Evolutionary conservation across 768 basidiomycete species (phyloP), one percentile per base, ranked within the genome.

Genomic region (Lentinula aciculospora): DNA sequence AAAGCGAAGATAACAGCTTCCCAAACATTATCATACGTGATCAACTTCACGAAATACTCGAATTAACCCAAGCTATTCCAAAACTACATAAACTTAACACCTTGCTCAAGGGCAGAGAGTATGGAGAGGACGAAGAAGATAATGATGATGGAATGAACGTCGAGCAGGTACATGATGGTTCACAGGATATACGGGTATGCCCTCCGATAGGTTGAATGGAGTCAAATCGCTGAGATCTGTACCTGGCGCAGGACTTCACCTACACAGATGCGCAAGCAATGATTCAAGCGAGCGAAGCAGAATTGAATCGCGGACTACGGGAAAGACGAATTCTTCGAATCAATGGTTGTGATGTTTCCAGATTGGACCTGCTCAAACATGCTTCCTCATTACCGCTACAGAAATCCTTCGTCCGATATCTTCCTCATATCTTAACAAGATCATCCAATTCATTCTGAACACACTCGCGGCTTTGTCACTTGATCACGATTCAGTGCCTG

Each of bases 241-340:
- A 31, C 37, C 25, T 36, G 40, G 21, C 28, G 44, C 36, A 57
- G 56, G n/a, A 36, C 21, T 59, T 83, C 63, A 81, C 85, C 0
- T 87, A 88, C 61, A 78, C 81, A 6, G 81, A 86, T 46, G 84
- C 89, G 3, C 75, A 74, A 47, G 68, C 71, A 7, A 79, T 82
- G 49, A 79, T 95, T 5, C 94, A 97, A 65, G 92, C 94, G 3
- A 93, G 91, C 67, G 88, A 94, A 57, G 71, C 65, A 0, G 94
- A 97, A 67, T 71, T 97, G 21, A 75, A 75, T 6, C 68, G 61
- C 17, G 92, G 86, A 1, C 69, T 97, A 29, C 79, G 72, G 53
- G 81, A 84, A n/a, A 78, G 79, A 42, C 85, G 85, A 4, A 81
- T 98, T 25, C 82, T 97, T 15, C 74, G 83, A 49, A 74, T 94